A percentile compares a stretch with the other conserved stretches of the same genome.
phyloP scores from a whole-genome alignment of 306 rosid species.

The Hippophae tibetana region DNA sequence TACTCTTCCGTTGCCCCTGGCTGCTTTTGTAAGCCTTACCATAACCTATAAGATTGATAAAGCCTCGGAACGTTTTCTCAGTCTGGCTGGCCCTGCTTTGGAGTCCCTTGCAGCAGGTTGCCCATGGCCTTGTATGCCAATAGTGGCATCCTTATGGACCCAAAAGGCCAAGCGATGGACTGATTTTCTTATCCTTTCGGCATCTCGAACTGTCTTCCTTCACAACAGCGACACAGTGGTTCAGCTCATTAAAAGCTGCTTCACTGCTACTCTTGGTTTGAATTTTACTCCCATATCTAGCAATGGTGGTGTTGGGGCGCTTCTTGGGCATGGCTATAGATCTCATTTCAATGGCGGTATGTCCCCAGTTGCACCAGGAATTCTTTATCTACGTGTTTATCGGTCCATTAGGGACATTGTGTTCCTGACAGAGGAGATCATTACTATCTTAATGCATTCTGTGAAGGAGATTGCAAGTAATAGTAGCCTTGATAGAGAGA shows the following conservation, averaged over 20 bases:
- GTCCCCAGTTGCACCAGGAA: slow-evolving; percentile 86
- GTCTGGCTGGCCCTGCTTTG: slow-evolving; percentile 83
- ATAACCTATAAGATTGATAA: slow-evolving; percentile 86
- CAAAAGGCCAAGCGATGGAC: slow-evolving; percentile 93
- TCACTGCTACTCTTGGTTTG: slow-evolving; percentile 77
- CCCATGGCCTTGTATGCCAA: slow-evolving; percentile 98
- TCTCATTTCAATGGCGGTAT: slow-evolving; percentile 68
- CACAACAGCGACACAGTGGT: slow-evolving; percentile 68
- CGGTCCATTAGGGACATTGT: slow-evolving; percentile 61
- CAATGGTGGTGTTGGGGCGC: slow-evolving; percentile 78
- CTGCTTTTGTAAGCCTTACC: slow-evolving; percentile 91
- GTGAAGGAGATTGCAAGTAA: slow-evolving; percentile 51
- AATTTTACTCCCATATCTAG: slow-evolving; percentile 48
- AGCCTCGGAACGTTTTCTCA: slow-evolving; percentile 70
- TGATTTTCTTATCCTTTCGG: slow-evolving; percentile 78
- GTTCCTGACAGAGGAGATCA: slow-evolving; percentile 62
- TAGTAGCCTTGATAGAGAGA: slow-evolving; percentile 33
- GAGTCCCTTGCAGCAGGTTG: slow-evolving; percentile 89
- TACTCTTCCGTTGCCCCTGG: slow-evolving; percentile 90
- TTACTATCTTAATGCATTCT: slow-evolving; percentile 64
- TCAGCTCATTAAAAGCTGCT: slow-evolving; percentile 89
- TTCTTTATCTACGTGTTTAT: slow-evolving; percentile 67
- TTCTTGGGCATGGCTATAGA: slow-evolving; percentile 86
- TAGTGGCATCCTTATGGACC: slow-evolving; percentile 96
- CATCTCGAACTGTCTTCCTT: slow-evolving; percentile 87